A percentile compares a stretch with the other conserved stretches of the same genome.
Evolutionary conservation across 2,329 filamentous ascomycete species (phyloP).

Genomic region (Penicillium digitatum): DNA sequence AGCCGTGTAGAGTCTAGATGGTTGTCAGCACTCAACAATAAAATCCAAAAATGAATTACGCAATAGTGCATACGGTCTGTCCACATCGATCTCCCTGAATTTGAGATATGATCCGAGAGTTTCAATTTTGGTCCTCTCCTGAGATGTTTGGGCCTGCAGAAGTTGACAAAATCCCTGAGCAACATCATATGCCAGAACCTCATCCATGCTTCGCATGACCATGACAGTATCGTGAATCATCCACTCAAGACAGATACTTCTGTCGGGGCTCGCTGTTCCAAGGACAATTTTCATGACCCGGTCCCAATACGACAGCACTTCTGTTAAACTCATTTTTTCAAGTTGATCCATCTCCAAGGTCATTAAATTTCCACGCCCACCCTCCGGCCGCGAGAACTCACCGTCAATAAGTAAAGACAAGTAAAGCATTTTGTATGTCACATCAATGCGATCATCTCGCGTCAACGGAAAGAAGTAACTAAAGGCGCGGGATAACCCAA

Average conservation of each 20-base stretch:
- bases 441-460: slow-evolving; percentile 12
- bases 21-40: background rate
- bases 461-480: slow-evolving; percentile 16
- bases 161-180: slow-evolving; percentile 17
- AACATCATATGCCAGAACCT: slow-evolving; percentile 8
- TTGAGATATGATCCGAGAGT: slow-evolving; percentile 17
- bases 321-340: slow-evolving; percentile 17
- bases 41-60: background rate
- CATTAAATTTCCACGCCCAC: background rate
- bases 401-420: slow-evolving; percentile 18
- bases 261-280: slow-evolving; percentile 5
- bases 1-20: slow-evolving; percentile 14
- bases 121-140: slow-evolving; percentile 9
- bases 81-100: slow-evolving; percentile 15
- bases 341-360: slow-evolving; percentile 14
- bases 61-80: slow-evolving; percentile 9
- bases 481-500: slow-evolving; percentile 19
- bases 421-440: slow-evolving; percentile 17
- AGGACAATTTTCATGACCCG: slow-evolving; percentile 10
- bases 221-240: slow-evolving; percentile 17
- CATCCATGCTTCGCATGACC: slow-evolving; percentile 12
- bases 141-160: slow-evolving; percentile 13
- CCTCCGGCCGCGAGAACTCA: background rate
- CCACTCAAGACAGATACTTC: slow-evolving; percentile 10
- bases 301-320: slow-evolving; percentile 16